Base-by-base conservation (phyloP, 257 asterid genomes). In the Nicotiana otophora region DNA sequence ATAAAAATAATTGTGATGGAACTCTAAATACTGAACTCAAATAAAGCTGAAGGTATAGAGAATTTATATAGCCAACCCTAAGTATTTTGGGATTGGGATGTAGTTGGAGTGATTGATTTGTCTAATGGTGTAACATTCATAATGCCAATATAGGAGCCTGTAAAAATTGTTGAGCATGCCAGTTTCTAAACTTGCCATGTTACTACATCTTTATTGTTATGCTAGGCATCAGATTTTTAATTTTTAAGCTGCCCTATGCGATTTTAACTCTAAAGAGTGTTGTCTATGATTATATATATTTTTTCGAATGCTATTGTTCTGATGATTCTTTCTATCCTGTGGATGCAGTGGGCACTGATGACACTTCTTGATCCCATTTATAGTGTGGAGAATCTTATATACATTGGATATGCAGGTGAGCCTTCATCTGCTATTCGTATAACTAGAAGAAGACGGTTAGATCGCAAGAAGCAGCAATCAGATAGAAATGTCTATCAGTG, bases 331-430 rank as follows among this genome's bases (percentile, higher is more conserved):
- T 46, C 28, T 75, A 28, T 8, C 46, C 26, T 5, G 63, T 51
- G 80, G 63, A n/a, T 83, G 84, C 95, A 94, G 99, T 96, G 99
- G 99, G 90, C 95, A 81, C 92, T 96, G 80, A 93, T 96, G 98
- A 89, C 98, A 64, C 98, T 96, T 90, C 88, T 94, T 81, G 98
- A 96, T 83, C 98, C 99, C 68, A 85, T 92, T 80, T 91, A 87
- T 85, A 90, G 93, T 62, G 89, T 93, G 81, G 99, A 94, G 90
- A 87, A 91, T 88, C 96, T 96, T 77, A 89, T 93, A 86, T 96
- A 92, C 86, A 90, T 94, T 78, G 98, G 98, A 86, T 96, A 91
- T 90, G 95, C 95, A 66, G 93, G 92, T 82, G 99, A 96, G 84
- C 93, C 96, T 33, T 87, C 92, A 82, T 86, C 97, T 84, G 95